These are phyloP conservation scores for Vaccinium myrtillus DNA, from an alignment of 148 eudicot species.

Conservation along the genomic window DNA sequence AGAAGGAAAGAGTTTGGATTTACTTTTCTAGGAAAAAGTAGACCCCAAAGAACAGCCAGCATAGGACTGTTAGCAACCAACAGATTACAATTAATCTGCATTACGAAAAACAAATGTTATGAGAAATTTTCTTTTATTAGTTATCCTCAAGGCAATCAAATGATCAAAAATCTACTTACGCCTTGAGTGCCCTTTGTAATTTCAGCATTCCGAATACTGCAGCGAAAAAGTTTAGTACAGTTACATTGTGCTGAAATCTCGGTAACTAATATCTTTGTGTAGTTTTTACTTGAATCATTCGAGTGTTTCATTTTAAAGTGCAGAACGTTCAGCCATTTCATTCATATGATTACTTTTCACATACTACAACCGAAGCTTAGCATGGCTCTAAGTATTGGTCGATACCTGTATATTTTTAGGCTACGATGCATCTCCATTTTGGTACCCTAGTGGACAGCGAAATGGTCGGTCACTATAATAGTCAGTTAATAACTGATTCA, in stretches of 20 bases:
- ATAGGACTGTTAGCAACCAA: constrained; percentile 55
- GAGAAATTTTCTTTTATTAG: neutral
- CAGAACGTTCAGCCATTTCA: neutral
- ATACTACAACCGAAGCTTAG: neutral
- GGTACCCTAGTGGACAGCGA: too few species aligned
- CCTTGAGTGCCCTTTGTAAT: constrained; percentile 26
- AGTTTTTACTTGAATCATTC: neutral
- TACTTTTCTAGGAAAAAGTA: constrained; percentile 68
- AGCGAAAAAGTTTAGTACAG: neutral
- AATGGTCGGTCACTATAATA: too few species aligned
- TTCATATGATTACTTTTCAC: neutral
- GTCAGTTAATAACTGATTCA: too few species aligned
- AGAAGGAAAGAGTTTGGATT: constrained; percentile 7
- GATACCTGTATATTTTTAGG: neutral
- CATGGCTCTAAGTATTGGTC: neutral
- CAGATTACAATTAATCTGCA: constrained; percentile 51
- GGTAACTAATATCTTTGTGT: neutral
- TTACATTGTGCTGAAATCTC: neutral
- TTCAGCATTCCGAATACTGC: constrained; percentile 58
- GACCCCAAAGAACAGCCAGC: constrained; percentile 66
- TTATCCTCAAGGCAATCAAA: neutral
- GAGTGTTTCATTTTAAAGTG: neutral
- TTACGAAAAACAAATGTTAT: neutral
- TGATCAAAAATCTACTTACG: constrained; percentile 39
- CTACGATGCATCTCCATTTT: too few species aligned